phyloP scores from a whole-genome alignment of 768 basidiomycete genomes.

The Thelephora ganbajun region DNA sequence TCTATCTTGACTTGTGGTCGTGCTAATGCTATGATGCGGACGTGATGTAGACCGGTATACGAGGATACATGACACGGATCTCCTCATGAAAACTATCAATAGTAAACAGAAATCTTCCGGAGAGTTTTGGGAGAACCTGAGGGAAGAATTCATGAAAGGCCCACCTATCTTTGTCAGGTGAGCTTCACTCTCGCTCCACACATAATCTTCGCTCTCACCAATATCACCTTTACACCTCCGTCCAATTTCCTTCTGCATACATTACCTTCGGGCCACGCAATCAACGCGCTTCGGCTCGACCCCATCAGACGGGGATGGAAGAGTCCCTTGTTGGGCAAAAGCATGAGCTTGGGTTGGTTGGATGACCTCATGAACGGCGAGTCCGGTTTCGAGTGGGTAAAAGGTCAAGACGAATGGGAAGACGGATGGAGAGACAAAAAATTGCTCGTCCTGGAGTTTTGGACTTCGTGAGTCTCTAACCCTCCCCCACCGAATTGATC shows the following conservation, averaged over 20 bases:
- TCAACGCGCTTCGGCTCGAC: constrained; percentile 15
- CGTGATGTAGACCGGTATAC: not conserved
- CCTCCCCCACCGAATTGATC: not conserved
- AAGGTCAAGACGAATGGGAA: constrained; percentile 8
- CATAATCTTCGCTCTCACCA: not conserved
- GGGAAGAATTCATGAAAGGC: not conserved
- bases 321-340: constrained; percentile 15
- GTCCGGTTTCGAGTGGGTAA: constrained; percentile 12
- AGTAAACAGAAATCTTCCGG: not conserved
- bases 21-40: not conserved
- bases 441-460: constrained; percentile 17
- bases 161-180: not conserved
- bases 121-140: not conserved
- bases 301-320: constrained; percentile 17
- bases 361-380: constrained; percentile 8
- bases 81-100: not conserved
- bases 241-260: too few species aligned
- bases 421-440: constrained; percentile 15
- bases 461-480: constrained; percentile 17
- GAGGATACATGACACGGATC: not conserved
- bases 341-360: constrained; percentile 15
- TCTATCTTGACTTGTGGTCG: not conserved
- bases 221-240: too few species aligned
- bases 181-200: not conserved
- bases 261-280: not conserved